phyloP scores from a whole-genome alignment of 2,329 filamentous ascomycete species.

The Alternaria sp. region DNA sequence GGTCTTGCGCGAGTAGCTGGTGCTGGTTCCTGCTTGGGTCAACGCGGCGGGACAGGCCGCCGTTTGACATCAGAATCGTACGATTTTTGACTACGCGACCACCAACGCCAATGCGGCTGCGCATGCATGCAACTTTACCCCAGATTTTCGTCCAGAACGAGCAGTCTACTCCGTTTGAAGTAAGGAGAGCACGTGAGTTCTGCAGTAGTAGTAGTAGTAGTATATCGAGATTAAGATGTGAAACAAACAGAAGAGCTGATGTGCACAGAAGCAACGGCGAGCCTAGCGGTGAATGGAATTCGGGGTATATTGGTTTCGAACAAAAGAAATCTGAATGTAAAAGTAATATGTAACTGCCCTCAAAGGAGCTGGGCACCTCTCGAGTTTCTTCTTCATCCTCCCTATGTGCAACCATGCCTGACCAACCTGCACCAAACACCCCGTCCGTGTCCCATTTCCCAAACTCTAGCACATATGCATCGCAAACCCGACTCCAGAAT shows the following conservation, averaged over 20 bases:
- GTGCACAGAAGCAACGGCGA: neutral
- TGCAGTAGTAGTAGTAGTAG: neutral
- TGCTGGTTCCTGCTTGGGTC: neutral
- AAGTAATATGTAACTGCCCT: constrained; percentile 28
- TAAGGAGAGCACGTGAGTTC: neutral
- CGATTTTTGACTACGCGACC: constrained; percentile 25
- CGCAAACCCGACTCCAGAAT: constrained; percentile 19
- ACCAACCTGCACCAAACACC: neutral
- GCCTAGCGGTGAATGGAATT: neutral
- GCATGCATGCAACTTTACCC: constrained; percentile 20
- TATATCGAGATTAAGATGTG: neutral
- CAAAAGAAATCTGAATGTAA: constrained; percentile 39
- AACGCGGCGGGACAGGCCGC: constrained; percentile 12
- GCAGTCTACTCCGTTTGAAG: neutral
- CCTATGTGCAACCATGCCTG: constrained; percentile 10
- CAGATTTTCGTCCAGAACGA: constrained; percentile 13
- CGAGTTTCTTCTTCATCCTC: neutral
- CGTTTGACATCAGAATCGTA: constrained; percentile 40
- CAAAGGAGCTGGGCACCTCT: neutral
- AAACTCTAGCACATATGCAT: constrained; percentile 18
- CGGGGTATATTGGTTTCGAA: constrained; percentile 14
- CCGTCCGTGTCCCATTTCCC: neutral
- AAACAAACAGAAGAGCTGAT: neutral
- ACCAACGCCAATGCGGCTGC: constrained; percentile 14
- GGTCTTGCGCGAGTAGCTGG: constrained; percentile 1